Base-by-base conservation (phyloP, 2,329 filamentous ascomycete species). In the Penicillium sp. region DNA sequence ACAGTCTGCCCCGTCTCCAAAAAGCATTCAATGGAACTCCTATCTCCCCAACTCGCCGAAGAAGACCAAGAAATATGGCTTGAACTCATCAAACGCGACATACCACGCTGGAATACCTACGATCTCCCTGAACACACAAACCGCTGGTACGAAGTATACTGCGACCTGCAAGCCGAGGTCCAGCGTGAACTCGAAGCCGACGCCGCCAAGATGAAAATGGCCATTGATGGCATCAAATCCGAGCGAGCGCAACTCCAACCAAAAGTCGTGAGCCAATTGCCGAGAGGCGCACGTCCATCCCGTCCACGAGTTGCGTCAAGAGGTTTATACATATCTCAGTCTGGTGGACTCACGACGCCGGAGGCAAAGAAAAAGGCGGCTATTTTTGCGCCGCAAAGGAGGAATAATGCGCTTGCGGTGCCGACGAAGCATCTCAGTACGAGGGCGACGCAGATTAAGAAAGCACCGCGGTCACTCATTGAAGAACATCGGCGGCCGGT, bases 121-220 rank as follows among this genome's bases (percentile, higher is more conserved):
- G 85, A 88, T 67, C 80, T 86, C 26, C 90, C 91, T 0, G 82
- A 83, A 58, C 84, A 91, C 64, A 86, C 89, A 0, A 81, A 81
- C 38, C 87, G 87, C 61, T 97, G 93, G 93, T 87, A 89, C 73
- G 87, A 89, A 58, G 83, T 96, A 14, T 97, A 96, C 78, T 80
- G 83, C 65, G 86, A 87, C 64, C 88, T 93, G 71, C 83, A 85
- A 65, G 81, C 80, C 45, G 81, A 88, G 63, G 84, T 87, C 40
- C 80, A 85, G 37, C 78, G 82, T 55, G 81, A 85, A 55, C 81
- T 89, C 7, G 80, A 81, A 4, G 80, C 81, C 25, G 87, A 89
- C 65, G 83, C 86, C 60, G 83, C 82, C 61, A 81, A 80, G 56
- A 79, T 92, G 58, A 84, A 81, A 68, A 81, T 80, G 51, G 83